phyloP scores from a whole-genome alignment of 164 flowering plant genomes.

The Paratinospora sagittata region DNA sequence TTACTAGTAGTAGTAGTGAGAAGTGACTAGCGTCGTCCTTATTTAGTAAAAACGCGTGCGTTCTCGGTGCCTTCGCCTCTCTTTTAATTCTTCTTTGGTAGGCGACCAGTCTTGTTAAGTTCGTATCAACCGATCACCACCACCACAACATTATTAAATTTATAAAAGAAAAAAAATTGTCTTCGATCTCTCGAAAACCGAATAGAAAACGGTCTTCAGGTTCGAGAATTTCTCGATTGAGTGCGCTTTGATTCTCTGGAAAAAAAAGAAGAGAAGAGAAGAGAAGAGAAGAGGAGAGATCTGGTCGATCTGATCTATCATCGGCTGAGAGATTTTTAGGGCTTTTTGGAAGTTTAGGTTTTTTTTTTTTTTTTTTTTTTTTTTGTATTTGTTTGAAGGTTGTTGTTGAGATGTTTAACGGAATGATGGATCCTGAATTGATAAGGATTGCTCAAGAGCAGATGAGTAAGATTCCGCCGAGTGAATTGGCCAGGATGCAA shows the following conservation, averaged over 20 bases:
- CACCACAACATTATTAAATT: neutral
- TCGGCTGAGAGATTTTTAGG: neutral
- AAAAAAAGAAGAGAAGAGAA: too few species aligned
- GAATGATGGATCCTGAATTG: constrained; percentile 96
- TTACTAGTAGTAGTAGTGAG: too few species aligned
- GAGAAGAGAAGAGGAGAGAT: too few species aligned
- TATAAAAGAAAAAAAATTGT: too few species aligned
- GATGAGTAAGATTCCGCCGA: constrained; percentile 87
- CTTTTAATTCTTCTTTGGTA: constrained; percentile 8
- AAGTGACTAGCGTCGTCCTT: too few species aligned
- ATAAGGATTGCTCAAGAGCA: constrained; percentile 83
- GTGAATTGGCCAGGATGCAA: constrained; percentile 74
- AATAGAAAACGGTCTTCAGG: neutral
- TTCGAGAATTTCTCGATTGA: neutral
- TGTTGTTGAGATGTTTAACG: constrained; percentile 44
- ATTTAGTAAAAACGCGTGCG: too few species aligned
- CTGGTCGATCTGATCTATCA: neutral
- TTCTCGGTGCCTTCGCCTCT: neutral
- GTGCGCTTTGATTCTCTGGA: neutral
- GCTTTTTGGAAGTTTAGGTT: neutral
- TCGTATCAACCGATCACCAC: neutral
- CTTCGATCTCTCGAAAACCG: neutral
- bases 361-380: neutral
- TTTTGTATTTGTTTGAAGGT: neutral
- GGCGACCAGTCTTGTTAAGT: constrained; percentile 1